A percentile compares a stretch with the other conserved stretches of the same genome.
These are phyloP conservation scores for Cystofilobasidium macerans DNA, from an alignment of 768 basidiomycete species.

Conservation along the genomic window DNA sequence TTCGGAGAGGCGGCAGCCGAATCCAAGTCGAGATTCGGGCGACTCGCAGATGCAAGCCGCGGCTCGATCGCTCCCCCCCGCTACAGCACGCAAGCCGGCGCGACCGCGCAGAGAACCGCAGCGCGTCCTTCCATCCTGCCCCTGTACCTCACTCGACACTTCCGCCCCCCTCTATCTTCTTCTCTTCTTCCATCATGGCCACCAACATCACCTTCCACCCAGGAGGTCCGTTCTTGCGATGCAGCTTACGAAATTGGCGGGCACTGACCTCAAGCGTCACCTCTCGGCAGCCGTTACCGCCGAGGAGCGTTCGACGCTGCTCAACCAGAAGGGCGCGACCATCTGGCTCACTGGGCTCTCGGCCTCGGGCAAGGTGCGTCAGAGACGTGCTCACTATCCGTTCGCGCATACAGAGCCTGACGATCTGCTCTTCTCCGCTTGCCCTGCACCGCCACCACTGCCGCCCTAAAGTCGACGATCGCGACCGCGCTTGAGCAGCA, in stretches of 20 bases:
- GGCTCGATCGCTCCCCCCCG: too few species aligned
- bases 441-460: too few species aligned
- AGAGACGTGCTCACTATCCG: background rate
- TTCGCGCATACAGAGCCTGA: background rate
- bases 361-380: conserved; percentile 79
- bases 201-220: conserved; percentile 43
- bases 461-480: conserved; percentile 95
- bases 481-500: conserved; percentile 95
- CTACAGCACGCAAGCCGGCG: too few species aligned
- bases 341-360: conserved; percentile 96
- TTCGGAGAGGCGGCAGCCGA: too few species aligned
- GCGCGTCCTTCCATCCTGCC: too few species aligned
- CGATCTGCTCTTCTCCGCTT: background rate
- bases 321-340: conserved; percentile 75
- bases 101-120: too few species aligned
- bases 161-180: background rate
- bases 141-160: background rate
- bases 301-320: conserved; percentile 54
- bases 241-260: background rate
- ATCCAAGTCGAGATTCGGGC: too few species aligned
- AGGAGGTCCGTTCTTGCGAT: conserved; percentile 33
- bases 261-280: background rate
- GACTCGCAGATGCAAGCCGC: too few species aligned
- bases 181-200: conserved; percentile 33
- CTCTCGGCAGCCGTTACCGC: conserved; percentile 56